Evolutionary conservation across 352 stramenopile genomes (phyloP), one percentile per base, ranked within the genome.

Genomic region (Halophytophthora batemanensis): DNA sequence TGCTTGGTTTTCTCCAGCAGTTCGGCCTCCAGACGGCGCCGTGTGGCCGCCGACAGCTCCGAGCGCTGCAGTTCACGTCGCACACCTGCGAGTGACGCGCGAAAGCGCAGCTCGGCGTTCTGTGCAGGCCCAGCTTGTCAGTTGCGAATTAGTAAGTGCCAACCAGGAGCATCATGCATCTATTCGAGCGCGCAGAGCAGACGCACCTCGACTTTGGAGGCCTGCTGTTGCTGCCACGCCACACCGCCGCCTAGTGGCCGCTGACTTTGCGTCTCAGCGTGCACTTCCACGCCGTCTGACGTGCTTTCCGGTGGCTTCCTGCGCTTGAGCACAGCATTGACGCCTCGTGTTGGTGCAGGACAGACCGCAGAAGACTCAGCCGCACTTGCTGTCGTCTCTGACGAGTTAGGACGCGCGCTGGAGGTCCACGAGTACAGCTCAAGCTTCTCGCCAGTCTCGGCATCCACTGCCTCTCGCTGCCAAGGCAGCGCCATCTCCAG

Each of bases 1-100:
- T 45, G 35, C 35, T 90, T 89, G 59, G 80, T 87, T 48, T 73
- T 77, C 28, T 93, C 71, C 13, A 93, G 51, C 22, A 93, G 59
- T 50, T 87, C 61, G 2, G 74, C 58, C 21, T 83, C 66, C 5
- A 87, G 50, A 11, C 45, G 44, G 3, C 74, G 58, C 12, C 69
- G 64, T n/a, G 53, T 53, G 0, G 59, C 51, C 10, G 57, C 44
- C 0, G 72, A 65, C 22, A 90, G 54, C 18, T 73, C 64, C 17
- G 57, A 64, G 15, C 76, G 66, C 42, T 72, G 63, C 12, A 87
- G 41, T 42, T 88, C 75, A 13, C 58, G 48, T 0, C 71, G 67
- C 29, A 90, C 56, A 0, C 77, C 77, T 6, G 63, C 65, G 6
- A 90, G 51, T 2, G 79, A 90, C 31, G 67, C 50, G 10, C 71